Evolutionary conservation across 2,329 filamentous ascomycete species (phyloP).

Genomic region (Epichloe elymi): DNA sequence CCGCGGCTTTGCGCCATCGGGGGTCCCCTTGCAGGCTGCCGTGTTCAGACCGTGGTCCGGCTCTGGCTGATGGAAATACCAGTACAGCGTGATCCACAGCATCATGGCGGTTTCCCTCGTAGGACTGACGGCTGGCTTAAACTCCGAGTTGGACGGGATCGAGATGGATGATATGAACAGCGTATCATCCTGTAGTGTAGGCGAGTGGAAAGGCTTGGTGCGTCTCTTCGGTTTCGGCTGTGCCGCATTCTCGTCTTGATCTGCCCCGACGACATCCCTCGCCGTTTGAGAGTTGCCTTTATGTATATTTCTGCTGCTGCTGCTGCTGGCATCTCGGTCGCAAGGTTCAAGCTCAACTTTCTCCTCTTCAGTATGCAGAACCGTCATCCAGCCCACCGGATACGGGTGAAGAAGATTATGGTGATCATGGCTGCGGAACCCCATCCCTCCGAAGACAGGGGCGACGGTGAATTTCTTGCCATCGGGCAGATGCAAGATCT

Average conservation of each 20-base stretch:
- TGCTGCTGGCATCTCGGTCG: not conserved
- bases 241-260: slow-evolving; percentile 12
- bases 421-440: slow-evolving; percentile 74
- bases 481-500: slow-evolving; percentile 64
- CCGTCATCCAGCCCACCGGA: slow-evolving; percentile 81
- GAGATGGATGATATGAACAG: slow-evolving; percentile 89
- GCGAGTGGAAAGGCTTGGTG: slow-evolving; percentile 42
- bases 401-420: slow-evolving; percentile 56
- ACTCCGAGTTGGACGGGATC: slow-evolving; percentile 67
- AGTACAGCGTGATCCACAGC: slow-evolving; percentile 87
- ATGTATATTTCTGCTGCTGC: not conserved
- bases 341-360: slow-evolving; percentile 4
- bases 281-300: not conserved
- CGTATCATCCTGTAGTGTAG: slow-evolving; percentile 66
- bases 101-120: slow-evolving; percentile 92
- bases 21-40: slow-evolving; percentile 50
- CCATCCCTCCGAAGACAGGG: slow-evolving; percentile 81
- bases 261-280: not conserved
- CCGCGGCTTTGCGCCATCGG: slow-evolving; percentile 55
- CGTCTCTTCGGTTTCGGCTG: slow-evolving; percentile 15
- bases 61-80: slow-evolving; percentile 88
- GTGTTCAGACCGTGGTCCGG: slow-evolving; percentile 53
- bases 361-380: slow-evolving; percentile 56
- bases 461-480: slow-evolving; percentile 71
- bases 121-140: slow-evolving; percentile 65